Evolutionary conservation across 1,139 yeast genomes (phyloP), one percentile per base, ranked within the genome.

Genomic region (Diutina neorugosa): DNA sequence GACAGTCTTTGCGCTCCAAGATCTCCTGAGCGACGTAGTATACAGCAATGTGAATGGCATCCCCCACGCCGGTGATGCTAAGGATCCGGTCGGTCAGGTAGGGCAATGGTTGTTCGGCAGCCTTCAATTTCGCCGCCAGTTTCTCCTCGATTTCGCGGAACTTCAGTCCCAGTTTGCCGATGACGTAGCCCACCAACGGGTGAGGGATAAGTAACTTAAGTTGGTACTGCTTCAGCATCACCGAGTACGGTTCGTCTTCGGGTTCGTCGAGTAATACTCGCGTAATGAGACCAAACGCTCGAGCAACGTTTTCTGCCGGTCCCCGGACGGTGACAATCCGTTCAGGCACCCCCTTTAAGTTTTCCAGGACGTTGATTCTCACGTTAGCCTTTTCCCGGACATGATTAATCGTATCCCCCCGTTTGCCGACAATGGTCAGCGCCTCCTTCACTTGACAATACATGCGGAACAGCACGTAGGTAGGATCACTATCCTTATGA

Each of bases 41-140:
- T 0, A 84, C 74, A 7, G 96, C 96, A 59, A 87, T 86, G 62
- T 87, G 95, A 52, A 90, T 80, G 2, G 96, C 91, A 67, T 86
- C 95, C 3, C 91, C 90, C 11, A 86, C 94, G 4, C 97, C 97
- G 14, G 77, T 72, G 19, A 90, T 77, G 34, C 82, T 76, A 53
- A 90, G 69, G 5, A 86, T 74, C 55, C 96, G 76, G 64, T 90
- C 97, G 16, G 93, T 87, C 1, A 95, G 86, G 57, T 78, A 78
- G 1, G 96, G 90, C 58, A 90, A 71, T 20, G 85, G 79, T 52
- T 80, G 79, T 53, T 86, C 93, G 20, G 87, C 88, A 1, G 96
- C 95, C 58, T 78, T 80, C 55, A 90, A 73, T 57, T 80, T 77
- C 2, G 96, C 94, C 4, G 94, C 91, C 8, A 96, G 86, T 55